A percentile compares a stretch with the other conserved stretches of the same genome.
These are phyloP conservation scores for Marchantia polymorpha DNA, from an alignment of 225 moss, liverwort and hornwort genomes.

Conservation along the genomic window DNA sequence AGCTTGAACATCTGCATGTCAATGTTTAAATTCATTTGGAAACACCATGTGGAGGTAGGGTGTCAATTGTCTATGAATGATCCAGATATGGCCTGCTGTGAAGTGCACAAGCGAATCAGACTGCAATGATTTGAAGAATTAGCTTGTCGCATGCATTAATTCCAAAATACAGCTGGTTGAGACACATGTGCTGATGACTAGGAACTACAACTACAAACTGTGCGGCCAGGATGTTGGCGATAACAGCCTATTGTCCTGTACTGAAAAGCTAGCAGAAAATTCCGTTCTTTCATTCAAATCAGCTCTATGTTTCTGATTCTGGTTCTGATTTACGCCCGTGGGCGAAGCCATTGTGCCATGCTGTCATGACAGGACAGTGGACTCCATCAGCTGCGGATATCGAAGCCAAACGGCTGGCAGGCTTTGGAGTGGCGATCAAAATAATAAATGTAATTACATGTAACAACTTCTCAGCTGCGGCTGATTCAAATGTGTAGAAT, in stretches of 20 bases:
- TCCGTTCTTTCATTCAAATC: slow-evolving; percentile 21
- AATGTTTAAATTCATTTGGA: too few species aligned
- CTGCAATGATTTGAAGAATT: too few species aligned
- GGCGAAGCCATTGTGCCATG: slow-evolving; percentile 30
- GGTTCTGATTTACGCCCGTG: slow-evolving; percentile 32
- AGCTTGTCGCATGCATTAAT: too few species aligned
- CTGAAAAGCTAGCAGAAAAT: slow-evolving; percentile 19
- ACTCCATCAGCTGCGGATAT: slow-evolving; percentile 15
- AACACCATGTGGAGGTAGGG: too few species aligned
- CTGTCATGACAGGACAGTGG: slow-evolving; percentile 29
- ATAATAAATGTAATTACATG: slow-evolving; percentile 36
- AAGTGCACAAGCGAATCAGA: too few species aligned
- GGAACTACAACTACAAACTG: slow-evolving; percentile 24
- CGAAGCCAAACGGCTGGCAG: slow-evolving; percentile 23
- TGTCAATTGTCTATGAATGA: too few species aligned
- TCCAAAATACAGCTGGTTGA: too few species aligned
- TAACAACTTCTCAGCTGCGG: slow-evolving; percentile 20
- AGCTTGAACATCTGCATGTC: too few species aligned
- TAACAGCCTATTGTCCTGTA: slow-evolving; percentile 19
- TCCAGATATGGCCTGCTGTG: too few species aligned
- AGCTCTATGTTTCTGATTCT: too few species aligned
- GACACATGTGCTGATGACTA: neutral
- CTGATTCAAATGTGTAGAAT: slow-evolving; percentile 18
- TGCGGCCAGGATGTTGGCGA: slow-evolving; percentile 3
- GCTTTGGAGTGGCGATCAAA: slow-evolving; percentile 34